phyloP scores from a whole-genome alignment of 2,329 filamentous ascomycete species.

The Xylaria sp. region DNA sequence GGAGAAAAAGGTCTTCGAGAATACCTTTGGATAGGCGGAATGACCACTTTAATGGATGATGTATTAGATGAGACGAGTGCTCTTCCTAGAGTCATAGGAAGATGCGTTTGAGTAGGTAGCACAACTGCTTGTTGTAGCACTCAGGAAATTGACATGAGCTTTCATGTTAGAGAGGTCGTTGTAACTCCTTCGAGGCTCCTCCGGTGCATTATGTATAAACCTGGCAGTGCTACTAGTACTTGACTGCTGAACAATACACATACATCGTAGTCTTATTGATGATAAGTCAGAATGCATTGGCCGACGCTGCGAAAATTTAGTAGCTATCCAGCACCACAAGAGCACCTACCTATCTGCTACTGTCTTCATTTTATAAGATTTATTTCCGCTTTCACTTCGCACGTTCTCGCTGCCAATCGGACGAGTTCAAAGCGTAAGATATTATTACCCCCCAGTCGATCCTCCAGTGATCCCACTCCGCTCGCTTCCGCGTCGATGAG shows the following conservation, averaged over 20 bases:
- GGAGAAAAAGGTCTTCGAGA: slow-evolving; percentile 24
- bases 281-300: not conserved
- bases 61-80: slow-evolving; percentile 29
- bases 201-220: not conserved
- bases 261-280: not conserved
- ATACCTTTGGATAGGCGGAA: slow-evolving; percentile 25
- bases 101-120: slow-evolving; percentile 1
- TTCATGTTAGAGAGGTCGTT: not conserved
- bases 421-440: not conserved
- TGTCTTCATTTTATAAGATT: not conserved
- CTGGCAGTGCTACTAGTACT: not conserved
- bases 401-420: slow-evolving; percentile 11
- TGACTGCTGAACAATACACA: not conserved
- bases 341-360: not conserved
- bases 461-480: slow-evolving; percentile 1
- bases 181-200: not conserved
- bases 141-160: slow-evolving; percentile 12
- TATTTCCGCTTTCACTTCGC: not conserved
- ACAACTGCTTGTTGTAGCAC: slow-evolving; percentile 1
- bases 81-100: slow-evolving; percentile 3
- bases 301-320: not conserved
- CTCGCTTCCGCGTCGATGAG: slow-evolving; percentile 10
- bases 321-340: not conserved
- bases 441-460: not conserved
- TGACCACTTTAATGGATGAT: slow-evolving; percentile 35